Evolutionary conservation across 1,139 yeast species (phyloP).

Genomic region (Pichia sp.): DNA sequence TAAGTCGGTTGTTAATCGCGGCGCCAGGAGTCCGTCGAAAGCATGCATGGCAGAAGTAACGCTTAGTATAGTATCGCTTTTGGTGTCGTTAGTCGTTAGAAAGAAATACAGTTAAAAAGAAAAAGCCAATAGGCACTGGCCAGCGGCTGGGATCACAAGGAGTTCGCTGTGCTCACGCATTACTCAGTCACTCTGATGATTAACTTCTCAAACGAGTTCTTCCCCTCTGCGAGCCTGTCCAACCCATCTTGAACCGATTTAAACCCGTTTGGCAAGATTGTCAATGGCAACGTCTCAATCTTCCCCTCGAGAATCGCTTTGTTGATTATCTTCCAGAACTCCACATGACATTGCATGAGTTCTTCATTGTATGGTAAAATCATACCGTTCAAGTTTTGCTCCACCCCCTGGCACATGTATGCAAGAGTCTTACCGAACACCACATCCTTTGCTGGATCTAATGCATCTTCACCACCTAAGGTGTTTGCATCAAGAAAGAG

Average conservation of each 20-base stretch:
- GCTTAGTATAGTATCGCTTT: too few species aligned
- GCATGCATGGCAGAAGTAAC: too few species aligned
- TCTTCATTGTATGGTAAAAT: constrained; percentile 22
- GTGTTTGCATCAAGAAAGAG: constrained; percentile 23
- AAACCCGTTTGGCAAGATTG: constrained; percentile 31
- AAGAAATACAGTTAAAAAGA: too few species aligned
- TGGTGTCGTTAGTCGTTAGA: too few species aligned
- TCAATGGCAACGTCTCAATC: constrained; percentile 29
- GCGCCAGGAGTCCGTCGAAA: too few species aligned
- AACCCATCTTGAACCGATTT: constrained; percentile 30
- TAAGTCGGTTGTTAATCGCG: too few species aligned
- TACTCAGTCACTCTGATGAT: too few species aligned
- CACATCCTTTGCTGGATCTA: constrained; percentile 21
- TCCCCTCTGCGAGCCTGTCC: too few species aligned
- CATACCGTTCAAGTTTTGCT: constrained; percentile 21
- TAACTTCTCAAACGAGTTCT: too few species aligned
- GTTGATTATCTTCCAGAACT: constrained; percentile 14
- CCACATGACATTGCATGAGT: constrained; percentile 13
- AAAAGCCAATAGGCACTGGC: too few species aligned
- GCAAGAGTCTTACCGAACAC: constrained; percentile 30
- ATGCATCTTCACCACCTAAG: constrained; percentile 19
- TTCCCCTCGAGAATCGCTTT: constrained; percentile 16
- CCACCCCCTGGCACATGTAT: constrained; percentile 32
- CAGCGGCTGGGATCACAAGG: too few species aligned
- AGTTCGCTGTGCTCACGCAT: too few species aligned